A percentile compares a stretch with the other conserved stretches of the same genome.
phyloP scores from a whole-genome alignment of 352 stramenopile genomes.

The Pseudoperonospora humuli region DNA sequence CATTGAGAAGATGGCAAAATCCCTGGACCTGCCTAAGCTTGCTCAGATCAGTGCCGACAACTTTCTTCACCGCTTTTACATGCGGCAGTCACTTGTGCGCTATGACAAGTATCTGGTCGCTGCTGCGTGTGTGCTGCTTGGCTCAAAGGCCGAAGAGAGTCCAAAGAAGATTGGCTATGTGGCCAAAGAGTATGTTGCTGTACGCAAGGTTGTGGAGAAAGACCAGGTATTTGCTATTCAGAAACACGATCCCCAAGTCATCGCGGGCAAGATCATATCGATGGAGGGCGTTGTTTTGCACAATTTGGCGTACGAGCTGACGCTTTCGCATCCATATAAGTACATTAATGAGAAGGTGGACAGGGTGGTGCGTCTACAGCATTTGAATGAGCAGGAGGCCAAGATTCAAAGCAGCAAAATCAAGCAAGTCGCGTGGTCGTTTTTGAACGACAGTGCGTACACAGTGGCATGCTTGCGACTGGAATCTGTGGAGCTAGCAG shows the following conservation, averaged over 20 bases:
- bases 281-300: slow-evolving; percentile 83
- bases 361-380: slow-evolving; percentile 59
- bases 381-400: slow-evolving; percentile 37
- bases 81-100: slow-evolving; percentile 72
- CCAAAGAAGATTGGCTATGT: slow-evolving; percentile 75
- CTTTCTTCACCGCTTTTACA: slow-evolving; percentile 86
- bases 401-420: slow-evolving; percentile 71
- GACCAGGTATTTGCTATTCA: slow-evolving; percentile 74
- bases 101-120: slow-evolving; percentile 85
- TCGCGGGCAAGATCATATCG: slow-evolving; percentile 68
- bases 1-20: slow-evolving; percentile 80
- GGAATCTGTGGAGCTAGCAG: slow-evolving; percentile 58
- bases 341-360: slow-evolving; percentile 86
- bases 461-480: slow-evolving; percentile 75
- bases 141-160: slow-evolving; percentile 79
- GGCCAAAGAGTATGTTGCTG: slow-evolving; percentile 62
- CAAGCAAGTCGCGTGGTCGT: slow-evolving; percentile 83
- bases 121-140: slow-evolving; percentile 72
- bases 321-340: slow-evolving; percentile 78
- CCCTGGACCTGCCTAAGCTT: slow-evolving; percentile 71
- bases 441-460: slow-evolving; percentile 85
- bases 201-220: slow-evolving; percentile 60
- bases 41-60: slow-evolving; percentile 78
- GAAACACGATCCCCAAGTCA: slow-evolving; percentile 61
- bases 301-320: slow-evolving; percentile 77